Percentiles rank a stretch among this genome's conserved stretches.
phyloP scores from a whole-genome alignment of 495 filamentous ascomycete genomes.

The Parathielavia hyrcaniae region DNA sequence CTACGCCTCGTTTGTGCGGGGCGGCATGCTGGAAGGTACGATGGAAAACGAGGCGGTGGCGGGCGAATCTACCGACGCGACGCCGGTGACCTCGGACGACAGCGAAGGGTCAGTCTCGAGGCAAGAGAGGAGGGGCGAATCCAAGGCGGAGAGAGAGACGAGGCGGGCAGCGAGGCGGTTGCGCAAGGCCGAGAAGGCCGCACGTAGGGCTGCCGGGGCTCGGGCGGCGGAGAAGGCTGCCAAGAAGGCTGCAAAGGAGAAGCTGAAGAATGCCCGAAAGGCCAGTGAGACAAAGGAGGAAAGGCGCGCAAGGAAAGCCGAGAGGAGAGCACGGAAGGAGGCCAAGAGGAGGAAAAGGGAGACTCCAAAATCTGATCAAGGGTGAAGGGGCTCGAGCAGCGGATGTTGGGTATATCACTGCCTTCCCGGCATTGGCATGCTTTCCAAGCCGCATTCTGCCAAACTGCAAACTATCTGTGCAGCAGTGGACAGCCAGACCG shows the following conservation, averaged over 20 bases:
- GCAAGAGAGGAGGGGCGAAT: constrained; percentile 28
- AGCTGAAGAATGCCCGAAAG: constrained; percentile 23
- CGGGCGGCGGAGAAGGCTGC: constrained; percentile 9
- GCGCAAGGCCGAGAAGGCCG: constrained; percentile 23
- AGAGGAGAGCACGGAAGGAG: constrained; percentile 42
- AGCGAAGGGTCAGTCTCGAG: constrained; percentile 8
- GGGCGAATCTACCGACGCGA: constrained; percentile 20
- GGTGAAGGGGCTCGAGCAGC: constrained; percentile 5
- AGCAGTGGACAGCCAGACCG: neutral
- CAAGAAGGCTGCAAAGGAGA: constrained; percentile 25
- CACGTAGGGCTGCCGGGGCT: constrained; percentile 12
- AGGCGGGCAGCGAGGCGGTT: constrained; percentile 34
- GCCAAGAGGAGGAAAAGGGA: constrained; percentile 29
- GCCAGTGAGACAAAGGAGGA: constrained; percentile 36
- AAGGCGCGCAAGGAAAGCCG: constrained; percentile 38
- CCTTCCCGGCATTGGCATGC: neutral
- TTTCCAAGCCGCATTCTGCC: neutral
- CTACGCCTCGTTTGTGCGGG: constrained; percentile 76
- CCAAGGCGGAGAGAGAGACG: constrained; percentile 34
- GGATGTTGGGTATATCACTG: neutral
- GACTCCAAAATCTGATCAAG: constrained; percentile 7
- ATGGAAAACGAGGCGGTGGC: constrained; percentile 2
- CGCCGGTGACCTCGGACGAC: constrained; percentile 15
- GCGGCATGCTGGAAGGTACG: constrained; percentile 66
- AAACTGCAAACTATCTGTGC: neutral